Conservation (phyloP, 225 moss, liverwort and hornwort genomes). For the Rhytidiadelphus loreus region DNA sequence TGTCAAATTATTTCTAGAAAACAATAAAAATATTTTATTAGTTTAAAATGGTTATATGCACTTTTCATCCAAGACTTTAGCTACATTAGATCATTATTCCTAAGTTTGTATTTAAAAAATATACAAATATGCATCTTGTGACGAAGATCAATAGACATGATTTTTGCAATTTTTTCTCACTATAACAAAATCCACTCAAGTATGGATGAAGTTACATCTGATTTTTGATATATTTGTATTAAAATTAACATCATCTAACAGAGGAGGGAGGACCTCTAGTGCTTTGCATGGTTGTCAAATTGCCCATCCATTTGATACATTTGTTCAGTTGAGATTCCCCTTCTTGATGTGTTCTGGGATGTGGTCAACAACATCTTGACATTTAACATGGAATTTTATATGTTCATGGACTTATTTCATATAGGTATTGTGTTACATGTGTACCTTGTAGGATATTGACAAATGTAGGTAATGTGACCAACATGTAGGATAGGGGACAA, state of each 20-base stretch:
- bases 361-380: neutral
- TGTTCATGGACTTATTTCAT: rapidly evolving
- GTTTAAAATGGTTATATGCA: neutral
- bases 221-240: neutral
- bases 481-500: neutral
- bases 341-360: no score
- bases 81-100: neutral
- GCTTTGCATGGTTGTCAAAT: neutral
- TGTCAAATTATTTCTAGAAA: neutral
- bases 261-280: rapidly evolving
- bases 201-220: neutral
- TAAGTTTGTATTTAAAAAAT: neutral
- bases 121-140: rapidly evolving
- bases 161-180: rapidly evolving
- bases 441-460: rapidly evolving
- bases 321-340: rapidly evolving
- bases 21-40: neutral
- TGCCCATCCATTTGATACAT: rapidly evolving
- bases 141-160: neutral
- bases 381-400: neutral
- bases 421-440: neutral
- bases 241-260: no score
- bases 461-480: neutral
- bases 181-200: neutral
- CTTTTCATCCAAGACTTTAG: rapidly evolving